phyloP scores from a whole-genome alignment of 768 basidiomycete species.

The Fibroporia radiculosa region DNA sequence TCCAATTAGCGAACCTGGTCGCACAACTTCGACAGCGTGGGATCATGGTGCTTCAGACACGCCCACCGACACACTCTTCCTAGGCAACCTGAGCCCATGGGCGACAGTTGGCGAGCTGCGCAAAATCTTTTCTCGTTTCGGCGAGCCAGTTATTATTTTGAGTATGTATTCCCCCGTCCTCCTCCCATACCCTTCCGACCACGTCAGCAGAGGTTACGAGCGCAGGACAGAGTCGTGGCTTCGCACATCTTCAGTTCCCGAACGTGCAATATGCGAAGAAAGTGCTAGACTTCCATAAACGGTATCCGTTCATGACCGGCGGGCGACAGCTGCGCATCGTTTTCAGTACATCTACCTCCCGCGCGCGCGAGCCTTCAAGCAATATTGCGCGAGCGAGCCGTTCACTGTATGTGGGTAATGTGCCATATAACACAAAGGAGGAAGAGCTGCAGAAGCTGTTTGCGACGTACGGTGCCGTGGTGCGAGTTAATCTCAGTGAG shows the following conservation, averaged over 20 bases:
- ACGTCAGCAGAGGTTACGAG: neutral
- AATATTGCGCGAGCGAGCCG: neutral
- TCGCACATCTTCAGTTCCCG: neutral
- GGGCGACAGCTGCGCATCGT: neutral
- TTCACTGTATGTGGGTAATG: neutral
- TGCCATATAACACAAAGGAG: neutral
- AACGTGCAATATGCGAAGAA: neutral
- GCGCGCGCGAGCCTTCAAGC: no score
- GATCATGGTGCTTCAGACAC: neutral
- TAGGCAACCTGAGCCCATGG: neutral
- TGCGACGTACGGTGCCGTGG: neutral
- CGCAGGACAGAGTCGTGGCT: neutral
- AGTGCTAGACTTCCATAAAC: neutral
- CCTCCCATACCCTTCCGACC: neutral
- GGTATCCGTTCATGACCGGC: neutral
- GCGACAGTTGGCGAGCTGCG: neutral
- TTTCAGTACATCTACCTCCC: neutral
- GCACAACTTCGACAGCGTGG: neutral
- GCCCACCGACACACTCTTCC: neutral
- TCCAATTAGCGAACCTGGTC: neutral
- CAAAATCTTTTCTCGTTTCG: neutral
- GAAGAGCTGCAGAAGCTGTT: neutral
- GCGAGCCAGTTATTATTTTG: neutral
- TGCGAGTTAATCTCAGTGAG: neutral
- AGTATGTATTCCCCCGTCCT: neutral